Conservation (phyloP, 192 early-diverging fungal species). For the Coemansia sp. region DNA sequence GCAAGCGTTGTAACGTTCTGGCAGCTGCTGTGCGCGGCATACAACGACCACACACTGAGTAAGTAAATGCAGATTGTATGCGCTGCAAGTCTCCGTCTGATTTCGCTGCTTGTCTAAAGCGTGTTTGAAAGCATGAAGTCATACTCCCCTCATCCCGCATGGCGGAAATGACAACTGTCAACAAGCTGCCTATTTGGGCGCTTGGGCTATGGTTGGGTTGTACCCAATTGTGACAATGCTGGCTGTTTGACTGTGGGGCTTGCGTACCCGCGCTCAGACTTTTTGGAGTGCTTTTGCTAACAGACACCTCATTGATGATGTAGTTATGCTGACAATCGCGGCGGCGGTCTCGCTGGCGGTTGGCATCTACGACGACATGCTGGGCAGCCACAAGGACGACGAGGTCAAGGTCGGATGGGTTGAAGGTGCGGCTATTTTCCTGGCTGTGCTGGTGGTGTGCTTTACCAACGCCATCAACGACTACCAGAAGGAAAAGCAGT, state of each 20-base stretch:
- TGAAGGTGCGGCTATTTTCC: constrained; percentile 79
- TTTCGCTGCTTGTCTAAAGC: neutral
- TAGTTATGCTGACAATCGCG: constrained; percentile 85
- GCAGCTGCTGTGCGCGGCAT: constrained; percentile 57
- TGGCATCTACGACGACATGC: constrained; percentile 80
- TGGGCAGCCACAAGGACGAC: constrained; percentile 59
- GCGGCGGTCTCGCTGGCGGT: constrained; percentile 77
- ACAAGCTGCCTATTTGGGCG: neutral
- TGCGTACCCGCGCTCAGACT: neutral
- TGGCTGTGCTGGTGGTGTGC: constrained; percentile 84
- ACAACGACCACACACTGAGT: constrained; percentile 69
- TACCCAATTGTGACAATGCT: too few species aligned
- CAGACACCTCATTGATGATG: neutral
- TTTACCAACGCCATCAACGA: constrained; percentile 89
- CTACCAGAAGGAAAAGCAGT: constrained; percentile 86
- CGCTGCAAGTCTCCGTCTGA: neutral
- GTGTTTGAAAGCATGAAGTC: neutral
- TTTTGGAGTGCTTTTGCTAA: neutral
- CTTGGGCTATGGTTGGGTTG: neutral
- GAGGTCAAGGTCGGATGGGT: constrained; percentile 79
- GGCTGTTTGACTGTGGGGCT: too few species aligned
- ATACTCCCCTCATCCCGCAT: neutral
- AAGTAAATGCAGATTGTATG: constrained; percentile 17
- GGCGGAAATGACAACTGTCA: neutral
- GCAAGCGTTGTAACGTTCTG: constrained; percentile 55